phyloP scores from a whole-genome alignment of 2,329 filamentous ascomycete genomes.

The Orbilia ellipsospora region DNA sequence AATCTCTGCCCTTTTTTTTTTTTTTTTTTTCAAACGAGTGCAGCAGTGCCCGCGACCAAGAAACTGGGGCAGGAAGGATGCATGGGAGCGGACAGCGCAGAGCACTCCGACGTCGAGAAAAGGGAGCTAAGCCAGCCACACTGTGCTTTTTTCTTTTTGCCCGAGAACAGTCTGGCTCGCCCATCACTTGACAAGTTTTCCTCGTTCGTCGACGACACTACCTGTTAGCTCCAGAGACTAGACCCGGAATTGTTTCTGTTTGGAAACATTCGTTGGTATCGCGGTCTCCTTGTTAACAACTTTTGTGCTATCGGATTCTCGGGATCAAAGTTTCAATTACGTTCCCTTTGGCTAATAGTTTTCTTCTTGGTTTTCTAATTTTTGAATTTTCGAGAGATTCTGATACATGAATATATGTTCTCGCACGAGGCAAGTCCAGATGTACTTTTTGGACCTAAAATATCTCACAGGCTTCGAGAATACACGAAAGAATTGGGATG shows the following conservation, averaged over 20 bases:
- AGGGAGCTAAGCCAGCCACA: constrained; percentile 54
- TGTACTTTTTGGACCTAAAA: neutral
- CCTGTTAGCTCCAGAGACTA: constrained; percentile 39
- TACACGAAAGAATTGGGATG: neutral
- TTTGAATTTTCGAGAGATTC: constrained; percentile 6
- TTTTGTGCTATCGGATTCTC: constrained; percentile 52
- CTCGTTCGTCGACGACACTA: constrained; percentile 47
- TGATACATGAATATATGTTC: neutral
- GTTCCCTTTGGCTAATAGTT: constrained; percentile 45
- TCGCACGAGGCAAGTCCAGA: constrained; percentile 10
- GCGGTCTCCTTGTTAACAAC: constrained; percentile 30
- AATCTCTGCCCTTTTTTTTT: constrained; percentile 5
- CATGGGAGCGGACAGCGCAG: constrained; percentile 52
- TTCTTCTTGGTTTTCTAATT: neutral
- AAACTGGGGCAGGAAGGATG: constrained; percentile 51
- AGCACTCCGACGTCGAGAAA: constrained; percentile 55
- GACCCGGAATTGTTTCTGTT: constrained; percentile 36
- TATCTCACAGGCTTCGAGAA: constrained; percentile 14
- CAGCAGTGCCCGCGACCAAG: constrained; percentile 48
- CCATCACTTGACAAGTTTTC: constrained; percentile 54
- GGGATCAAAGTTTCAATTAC: constrained; percentile 52
- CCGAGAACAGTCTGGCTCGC: constrained; percentile 44
- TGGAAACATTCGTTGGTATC: constrained; percentile 52
- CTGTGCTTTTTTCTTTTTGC: constrained; percentile 47
- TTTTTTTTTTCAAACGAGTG: too few relatives aligned